These are phyloP conservation scores for Neofusicoccum sp. DNA, from an alignment of 2,329 filamentous ascomycete genomes.

Conservation along the genomic window DNA sequence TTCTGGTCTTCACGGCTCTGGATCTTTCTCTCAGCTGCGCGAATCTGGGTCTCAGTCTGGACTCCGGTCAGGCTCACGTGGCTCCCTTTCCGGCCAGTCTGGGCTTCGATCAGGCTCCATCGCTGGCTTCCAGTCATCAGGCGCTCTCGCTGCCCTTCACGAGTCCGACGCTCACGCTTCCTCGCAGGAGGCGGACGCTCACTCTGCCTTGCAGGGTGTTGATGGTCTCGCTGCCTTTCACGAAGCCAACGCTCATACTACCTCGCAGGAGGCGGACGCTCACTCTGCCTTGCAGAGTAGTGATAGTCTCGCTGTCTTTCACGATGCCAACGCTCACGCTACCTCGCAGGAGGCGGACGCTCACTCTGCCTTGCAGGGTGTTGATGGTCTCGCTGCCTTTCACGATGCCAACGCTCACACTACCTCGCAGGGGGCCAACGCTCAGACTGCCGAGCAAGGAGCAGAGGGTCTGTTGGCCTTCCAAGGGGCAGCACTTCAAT, in stretches of 20 bases:
- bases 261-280: neutral
- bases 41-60: slow-evolving; percentile 6
- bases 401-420: neutral
- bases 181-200: neutral
- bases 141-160: slow-evolving; percentile 1
- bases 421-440: neutral
- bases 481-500: no score
- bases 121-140: neutral
- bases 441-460: neutral
- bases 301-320: neutral
- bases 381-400: neutral
- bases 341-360: neutral
- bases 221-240: neutral
- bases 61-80: no score
- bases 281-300: neutral
- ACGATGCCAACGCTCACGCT: neutral
- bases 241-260: neutral
- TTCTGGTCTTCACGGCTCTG: no score
- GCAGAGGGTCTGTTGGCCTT: neutral
- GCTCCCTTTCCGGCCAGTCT: no score
- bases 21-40: neutral
- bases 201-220: neutral
- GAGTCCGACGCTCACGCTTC: neutral
- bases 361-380: neutral
- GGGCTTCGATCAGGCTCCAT: neutral